These are phyloP conservation scores for Torulaspora quercuum DNA, from an alignment of 805 yeast species.

Conservation along the genomic window DNA sequence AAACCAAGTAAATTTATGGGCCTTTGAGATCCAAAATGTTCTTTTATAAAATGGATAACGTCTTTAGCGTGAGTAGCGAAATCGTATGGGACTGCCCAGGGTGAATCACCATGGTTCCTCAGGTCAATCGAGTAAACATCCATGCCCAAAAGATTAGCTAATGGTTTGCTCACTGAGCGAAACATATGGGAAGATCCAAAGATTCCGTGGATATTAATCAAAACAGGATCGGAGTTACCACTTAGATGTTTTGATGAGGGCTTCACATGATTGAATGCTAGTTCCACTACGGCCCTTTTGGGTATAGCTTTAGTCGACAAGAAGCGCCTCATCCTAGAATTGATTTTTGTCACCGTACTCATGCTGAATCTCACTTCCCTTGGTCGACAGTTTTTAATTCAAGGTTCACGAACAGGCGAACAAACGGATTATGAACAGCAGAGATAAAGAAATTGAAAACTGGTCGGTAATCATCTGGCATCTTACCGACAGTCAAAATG, in stretches of 20 bases:
- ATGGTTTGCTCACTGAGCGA: conserved; percentile 38
- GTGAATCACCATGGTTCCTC: conserved; percentile 54
- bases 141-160: conserved; percentile 35
- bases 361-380: background rate
- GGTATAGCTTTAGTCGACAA: conserved; percentile 14
- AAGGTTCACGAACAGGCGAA: conserved; percentile 1
- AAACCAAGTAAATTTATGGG: conserved; percentile 46
- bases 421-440: too few relatives aligned
- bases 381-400: background rate
- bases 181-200: conserved; percentile 50
- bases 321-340: conserved; percentile 9
- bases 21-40: conserved; percentile 22
- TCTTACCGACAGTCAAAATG: conserved; percentile 14
- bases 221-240: conserved; percentile 26
- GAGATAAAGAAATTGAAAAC: too few relatives aligned
- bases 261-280: conserved; percentile 21
- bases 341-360: background rate
- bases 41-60: conserved; percentile 38
- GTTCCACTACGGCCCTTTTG: conserved; percentile 22
- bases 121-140: conserved; percentile 47
- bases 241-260: conserved; percentile 9
- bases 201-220: conserved; percentile 51
- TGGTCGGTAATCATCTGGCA: background rate
- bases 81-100: conserved; percentile 43
- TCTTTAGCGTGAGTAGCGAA: conserved; percentile 46